phyloP scores from a whole-genome alignment of 163 green algal species.

The Prototheca cutis region DNA sequence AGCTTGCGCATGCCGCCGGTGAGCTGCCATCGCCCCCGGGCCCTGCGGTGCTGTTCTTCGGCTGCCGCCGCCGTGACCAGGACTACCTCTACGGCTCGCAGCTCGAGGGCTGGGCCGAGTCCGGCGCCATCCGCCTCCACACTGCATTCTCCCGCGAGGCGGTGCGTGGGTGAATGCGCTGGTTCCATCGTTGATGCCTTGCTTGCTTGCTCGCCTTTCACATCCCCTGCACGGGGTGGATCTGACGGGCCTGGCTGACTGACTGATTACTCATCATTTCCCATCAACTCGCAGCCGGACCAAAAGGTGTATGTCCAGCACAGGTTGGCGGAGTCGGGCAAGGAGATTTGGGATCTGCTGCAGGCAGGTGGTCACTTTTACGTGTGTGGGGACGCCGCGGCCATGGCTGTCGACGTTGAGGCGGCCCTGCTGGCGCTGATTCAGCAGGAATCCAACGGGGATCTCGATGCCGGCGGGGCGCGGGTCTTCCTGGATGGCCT shows the following conservation, averaged over 20 bases:
- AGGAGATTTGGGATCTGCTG: slow-evolving; percentile 48
- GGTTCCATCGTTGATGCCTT: too few relatives aligned
- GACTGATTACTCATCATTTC: too few relatives aligned
- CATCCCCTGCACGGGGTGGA: too few relatives aligned
- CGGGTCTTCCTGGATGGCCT: slow-evolving; percentile 59
- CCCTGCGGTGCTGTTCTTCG: slow-evolving; percentile 79
- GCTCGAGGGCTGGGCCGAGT: slow-evolving; percentile 46
- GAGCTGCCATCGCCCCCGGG: too few relatives aligned
- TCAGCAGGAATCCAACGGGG: slow-evolving; percentile 7
- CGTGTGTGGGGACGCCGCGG: slow-evolving; percentile 88
- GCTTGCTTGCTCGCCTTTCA: too few relatives aligned
- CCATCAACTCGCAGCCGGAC: slow-evolving; percentile 6
- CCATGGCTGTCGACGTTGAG: slow-evolving; percentile 96
- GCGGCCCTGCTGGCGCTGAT: slow-evolving; percentile 49
- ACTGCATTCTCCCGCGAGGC: slow-evolving; percentile 66
- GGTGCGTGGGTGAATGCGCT: too few relatives aligned
- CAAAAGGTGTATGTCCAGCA: slow-evolving; percentile 75
- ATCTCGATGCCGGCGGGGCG: slow-evolving; percentile 16
- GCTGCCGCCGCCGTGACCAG: slow-evolving; percentile 64
- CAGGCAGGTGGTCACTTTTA: slow-evolving; percentile 58
- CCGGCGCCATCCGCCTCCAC: slow-evolving; percentile 50
- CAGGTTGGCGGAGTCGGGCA: slow-evolving; percentile 39
- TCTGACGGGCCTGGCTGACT: too few relatives aligned
- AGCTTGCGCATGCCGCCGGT: slow-evolving; percentile 8
- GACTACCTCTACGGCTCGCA: slow-evolving; percentile 59